These are phyloP conservation scores for Cladophialophora bantiana DNA, from an alignment of 2,329 filamentous ascomycete genomes.

Conservation along the genomic window DNA sequence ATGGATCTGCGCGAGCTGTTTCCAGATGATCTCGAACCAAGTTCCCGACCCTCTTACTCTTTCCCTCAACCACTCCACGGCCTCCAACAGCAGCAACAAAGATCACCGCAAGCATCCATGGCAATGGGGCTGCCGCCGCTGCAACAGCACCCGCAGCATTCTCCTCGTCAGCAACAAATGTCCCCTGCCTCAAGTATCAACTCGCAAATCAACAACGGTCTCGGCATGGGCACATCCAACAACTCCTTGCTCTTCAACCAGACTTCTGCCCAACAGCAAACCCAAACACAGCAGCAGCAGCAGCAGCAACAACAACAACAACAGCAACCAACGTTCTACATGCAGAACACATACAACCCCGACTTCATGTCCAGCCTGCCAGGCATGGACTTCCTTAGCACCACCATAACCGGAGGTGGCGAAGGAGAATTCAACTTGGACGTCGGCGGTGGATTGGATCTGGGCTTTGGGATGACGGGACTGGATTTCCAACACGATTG, in stretches of 20 bases:
- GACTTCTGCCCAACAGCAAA: not conserved
- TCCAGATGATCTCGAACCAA: conserved; percentile 50
- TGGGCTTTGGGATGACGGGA: conserved; percentile 51
- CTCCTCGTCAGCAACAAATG: conserved; percentile 24
- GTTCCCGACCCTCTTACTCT: conserved; percentile 32
- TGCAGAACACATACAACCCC: conserved; percentile 39
- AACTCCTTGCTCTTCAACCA: conserved; percentile 23
- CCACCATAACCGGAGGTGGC: conserved; percentile 40
- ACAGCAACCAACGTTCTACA: conserved; percentile 29
- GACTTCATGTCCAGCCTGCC: conserved; percentile 41
- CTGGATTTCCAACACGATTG: conserved; percentile 54
- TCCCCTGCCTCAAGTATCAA: conserved; percentile 33
- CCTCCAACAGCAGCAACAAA: conserved; percentile 23
- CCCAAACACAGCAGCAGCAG: conserved; percentile 2
- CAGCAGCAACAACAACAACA: conserved; percentile 13
- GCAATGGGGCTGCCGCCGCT: conserved; percentile 1
- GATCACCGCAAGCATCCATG: conserved; percentile 1
- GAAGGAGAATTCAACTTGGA: conserved; percentile 42
- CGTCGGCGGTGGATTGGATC: conserved; percentile 42
- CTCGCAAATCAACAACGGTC: conserved; percentile 30
- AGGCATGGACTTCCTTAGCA: conserved; percentile 39
- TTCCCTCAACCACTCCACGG: conserved; percentile 29
- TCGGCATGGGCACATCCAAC: conserved; percentile 26
- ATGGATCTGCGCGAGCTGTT: conserved; percentile 63
- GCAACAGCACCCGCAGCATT: conserved; percentile 16